phyloP scores from a whole-genome alignment of 768 basidiomycete genomes.

The Trametes meyenii region DNA sequence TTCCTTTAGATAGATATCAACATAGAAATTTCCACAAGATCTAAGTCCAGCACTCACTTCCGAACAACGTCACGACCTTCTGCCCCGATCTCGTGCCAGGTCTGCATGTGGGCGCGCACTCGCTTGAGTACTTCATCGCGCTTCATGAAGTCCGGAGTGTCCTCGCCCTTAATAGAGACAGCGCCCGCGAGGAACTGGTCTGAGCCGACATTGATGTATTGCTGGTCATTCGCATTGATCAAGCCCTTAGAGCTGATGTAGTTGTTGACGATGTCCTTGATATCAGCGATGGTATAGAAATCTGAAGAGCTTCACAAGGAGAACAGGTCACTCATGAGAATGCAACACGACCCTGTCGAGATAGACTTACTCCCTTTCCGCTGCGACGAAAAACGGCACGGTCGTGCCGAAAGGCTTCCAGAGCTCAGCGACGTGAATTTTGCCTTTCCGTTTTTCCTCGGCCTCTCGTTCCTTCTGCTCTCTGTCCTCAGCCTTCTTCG shows the following conservation, averaged over 20 bases:
- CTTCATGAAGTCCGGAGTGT: conserved; percentile 55
- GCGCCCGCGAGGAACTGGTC: conserved; percentile 35
- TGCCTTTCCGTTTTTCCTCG: conserved; percentile 44
- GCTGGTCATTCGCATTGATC: conserved; percentile 65
- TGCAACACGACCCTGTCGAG: neutral
- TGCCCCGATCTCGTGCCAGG: conserved; percentile 66
- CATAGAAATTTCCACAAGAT: neutral
- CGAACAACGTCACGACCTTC: conserved; percentile 57
- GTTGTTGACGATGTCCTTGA: conserved; percentile 57
- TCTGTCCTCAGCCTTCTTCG: conserved; percentile 58
- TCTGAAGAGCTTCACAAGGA: conserved; percentile 45
- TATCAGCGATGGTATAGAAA: conserved; percentile 58
- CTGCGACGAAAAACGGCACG: conserved; percentile 60
- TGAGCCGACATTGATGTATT: conserved; percentile 69
- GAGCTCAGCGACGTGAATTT: conserved; percentile 64
- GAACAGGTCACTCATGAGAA: neutral
- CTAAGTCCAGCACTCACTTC: conserved; percentile 50
- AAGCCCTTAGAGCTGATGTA: conserved; percentile 67
- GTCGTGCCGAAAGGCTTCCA: conserved; percentile 75
- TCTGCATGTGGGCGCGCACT: conserved; percentile 70
- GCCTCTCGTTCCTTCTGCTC: conserved; percentile 54
- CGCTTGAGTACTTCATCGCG: conserved; percentile 63
- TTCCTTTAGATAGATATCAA: conserved; percentile 53
- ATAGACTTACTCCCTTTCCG: conserved; percentile 60
- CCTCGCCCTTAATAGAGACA: conserved; percentile 35